Evolutionary conservation across 73 alveolate species (phyloP), one percentile per base, ranked within the genome.

Genomic region (Paramecium tetraurelia): DNA sequence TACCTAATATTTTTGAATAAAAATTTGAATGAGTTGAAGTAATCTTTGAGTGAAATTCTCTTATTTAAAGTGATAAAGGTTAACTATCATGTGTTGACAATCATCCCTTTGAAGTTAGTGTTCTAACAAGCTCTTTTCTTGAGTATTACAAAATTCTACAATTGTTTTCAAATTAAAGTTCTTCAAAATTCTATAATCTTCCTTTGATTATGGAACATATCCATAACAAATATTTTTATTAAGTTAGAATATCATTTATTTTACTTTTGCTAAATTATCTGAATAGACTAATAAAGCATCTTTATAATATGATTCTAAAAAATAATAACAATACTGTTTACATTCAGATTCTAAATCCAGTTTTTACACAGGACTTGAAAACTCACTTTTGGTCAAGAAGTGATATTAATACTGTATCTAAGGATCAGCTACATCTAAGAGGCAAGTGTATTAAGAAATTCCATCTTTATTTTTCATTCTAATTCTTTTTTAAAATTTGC

Each of bases 251-350:
- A 63, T 33, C 41, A 63, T 63, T 27, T 63, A 24, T 63, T 27
- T 63, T 27, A 63, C 21, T 6, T 63, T 63, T 3, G 46, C 27
- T 7, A 63, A 12, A 31, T 41, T 41, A 63, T 63, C 46, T 27
- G 50, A 63, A 31, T 27, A 31, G 12, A 63, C 27, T 22, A 63
- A 50, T 12, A 63, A 33, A 31, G 84, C 84, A 63, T 33, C 46
- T 63, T 63, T 63, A 63, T 63, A 63, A 63, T 63, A 63, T 31
- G 84, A 63, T 63, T 63, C 84, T 63, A 63, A 63, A n/a, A 53
- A 18, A 10, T 27, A 63, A 27, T 22, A 31, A 31, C 27, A 31
- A 63, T 63, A 63, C 41, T 31, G 41, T 27, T 63, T 63, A 63
- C 84, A 63, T 63, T 63, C 84, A 63, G 41, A 31, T 63, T 27